Percentiles rank a stretch among this genome's conserved stretches.
phyloP scores from a whole-genome alignment of 257 asterid species.

The Salvia splendens region DNA sequence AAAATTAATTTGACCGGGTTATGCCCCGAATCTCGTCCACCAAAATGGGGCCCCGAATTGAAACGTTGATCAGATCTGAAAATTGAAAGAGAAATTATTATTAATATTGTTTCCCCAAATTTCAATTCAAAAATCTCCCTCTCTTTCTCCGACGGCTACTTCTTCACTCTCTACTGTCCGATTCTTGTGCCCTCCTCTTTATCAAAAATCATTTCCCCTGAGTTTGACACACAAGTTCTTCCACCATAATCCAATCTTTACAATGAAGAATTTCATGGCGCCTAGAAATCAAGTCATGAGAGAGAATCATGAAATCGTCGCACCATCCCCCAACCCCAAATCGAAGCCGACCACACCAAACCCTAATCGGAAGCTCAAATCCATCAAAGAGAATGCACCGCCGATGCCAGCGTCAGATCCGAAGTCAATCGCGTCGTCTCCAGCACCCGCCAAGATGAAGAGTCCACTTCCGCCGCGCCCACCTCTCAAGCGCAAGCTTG shows the following conservation, averaged over 20 bases:
- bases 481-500: constrained; percentile 83
- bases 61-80: no score
- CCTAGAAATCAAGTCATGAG: constrained; percentile 56
- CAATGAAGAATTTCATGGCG: constrained; percentile 62
- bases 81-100: no score
- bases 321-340: constrained; percentile 65
- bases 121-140: constrained; percentile 41
- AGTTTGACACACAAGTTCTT: constrained; percentile 10
- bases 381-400: constrained; percentile 77
- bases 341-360: constrained; percentile 48
- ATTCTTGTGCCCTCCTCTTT: constrained; percentile 21
- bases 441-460: constrained; percentile 53
- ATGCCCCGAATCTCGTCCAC: no score
- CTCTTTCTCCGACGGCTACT: constrained; percentile 41
- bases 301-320: constrained; percentile 47
- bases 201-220: constrained; percentile 8
- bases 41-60: no score
- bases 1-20: no score
- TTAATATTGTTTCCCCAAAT: constrained; percentile 18
- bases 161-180: constrained; percentile 9
- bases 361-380: constrained; percentile 59
- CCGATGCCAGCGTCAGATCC: constrained; percentile 58
- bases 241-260: not conserved
- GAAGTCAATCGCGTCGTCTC: constrained; percentile 34
- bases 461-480: constrained; percentile 94